Evolutionary conservation across 1,284 basidiomycete species (phyloP).

Genomic region (Boletellus deceptivus): DNA sequence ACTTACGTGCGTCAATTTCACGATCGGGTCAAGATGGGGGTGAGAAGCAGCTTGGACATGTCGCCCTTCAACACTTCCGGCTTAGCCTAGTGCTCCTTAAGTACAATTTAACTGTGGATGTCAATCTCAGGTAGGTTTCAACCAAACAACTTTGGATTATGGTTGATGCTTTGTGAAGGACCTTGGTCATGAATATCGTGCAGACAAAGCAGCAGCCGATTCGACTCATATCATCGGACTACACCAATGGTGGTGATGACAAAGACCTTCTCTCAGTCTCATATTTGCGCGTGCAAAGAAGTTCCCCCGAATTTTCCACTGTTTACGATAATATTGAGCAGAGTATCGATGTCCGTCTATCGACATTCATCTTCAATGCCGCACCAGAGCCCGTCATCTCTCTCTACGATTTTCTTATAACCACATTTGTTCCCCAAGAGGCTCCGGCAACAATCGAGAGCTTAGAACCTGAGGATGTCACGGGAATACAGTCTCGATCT

Average conservation of each 20-base stretch:
- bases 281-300: conserved; percentile 80
- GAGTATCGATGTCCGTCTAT: conserved; percentile 84
- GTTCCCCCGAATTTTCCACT: conserved; percentile 85
- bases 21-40: conserved; percentile 59
- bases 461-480: conserved; percentile 13
- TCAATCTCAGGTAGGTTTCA: conserved; percentile 67
- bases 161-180: conserved; percentile 40
- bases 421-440: conserved; percentile 79
- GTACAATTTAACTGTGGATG: conserved; percentile 86
- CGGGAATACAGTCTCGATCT: conserved; percentile 17
- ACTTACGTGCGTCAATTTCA: conserved; percentile 81
- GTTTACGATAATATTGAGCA: conserved; percentile 89
- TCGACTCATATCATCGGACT: conserved; percentile 77
- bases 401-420: conserved; percentile 98
- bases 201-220: conserved; percentile 58
- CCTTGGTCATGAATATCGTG: conserved; percentile 68
- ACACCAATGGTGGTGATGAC: conserved; percentile 44
- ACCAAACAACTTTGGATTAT: background rate
- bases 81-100: conserved; percentile 75
- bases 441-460: conserved; percentile 7
- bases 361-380: conserved; percentile 89
- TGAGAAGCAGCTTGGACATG: conserved; percentile 78
- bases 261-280: conserved; percentile 82
- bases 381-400: conserved; percentile 91
- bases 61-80: conserved; percentile 80